Base-by-base conservation (phyloP, 2,329 filamentous ascomycete genomes). In the Trichoderma gracile region DNA sequence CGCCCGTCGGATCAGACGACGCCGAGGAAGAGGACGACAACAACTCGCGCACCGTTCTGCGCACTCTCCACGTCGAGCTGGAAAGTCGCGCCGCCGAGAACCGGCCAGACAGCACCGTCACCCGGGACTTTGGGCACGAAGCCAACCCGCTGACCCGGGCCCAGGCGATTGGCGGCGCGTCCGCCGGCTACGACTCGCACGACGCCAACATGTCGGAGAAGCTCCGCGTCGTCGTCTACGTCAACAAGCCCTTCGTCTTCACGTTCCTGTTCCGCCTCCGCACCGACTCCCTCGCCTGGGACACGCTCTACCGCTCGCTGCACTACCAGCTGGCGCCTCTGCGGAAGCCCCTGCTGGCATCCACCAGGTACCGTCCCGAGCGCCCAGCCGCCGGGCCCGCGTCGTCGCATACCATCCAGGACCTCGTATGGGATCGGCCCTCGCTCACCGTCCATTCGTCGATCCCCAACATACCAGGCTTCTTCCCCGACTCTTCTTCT, bases 231-330 rank as follows among this genome's bases (percentile, higher is more conserved):
- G 83, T 93, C 7, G 84, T 93, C 56, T 93, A 93, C 72, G 84
- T 89, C 52, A 86, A 88, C 73, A 84, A 83, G 25, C 91, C 91
- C 0, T 94, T 94, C 75, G 84, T 94, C 54, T 93, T 91, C 73
- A 85, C 88, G 1, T 89, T 95, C 66, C 79, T 95, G 4, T 94
- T 94, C 74, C 71, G 73, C 12, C 72, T 78, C 15, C 80, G 81
- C 53, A 88, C 89, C 7, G 81, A 85, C 61, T 84, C 86, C 1
- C 75, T 88, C 2, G 81, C 82, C 4, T 83, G 79, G 73, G 78
- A 83, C n/a, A 70, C 77, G 0, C 75, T 88, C 8, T 89, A 89
- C 72, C 81, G 80, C 52, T 84, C 83, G 1, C 76, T 89, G 23
- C 86, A 89, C 69, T 76, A 83, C 67, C 86, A 90, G 69, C 80